Conservation (phyloP, 2,329 filamentous ascomycete species). For the Niveomyces coronatus region DNA sequence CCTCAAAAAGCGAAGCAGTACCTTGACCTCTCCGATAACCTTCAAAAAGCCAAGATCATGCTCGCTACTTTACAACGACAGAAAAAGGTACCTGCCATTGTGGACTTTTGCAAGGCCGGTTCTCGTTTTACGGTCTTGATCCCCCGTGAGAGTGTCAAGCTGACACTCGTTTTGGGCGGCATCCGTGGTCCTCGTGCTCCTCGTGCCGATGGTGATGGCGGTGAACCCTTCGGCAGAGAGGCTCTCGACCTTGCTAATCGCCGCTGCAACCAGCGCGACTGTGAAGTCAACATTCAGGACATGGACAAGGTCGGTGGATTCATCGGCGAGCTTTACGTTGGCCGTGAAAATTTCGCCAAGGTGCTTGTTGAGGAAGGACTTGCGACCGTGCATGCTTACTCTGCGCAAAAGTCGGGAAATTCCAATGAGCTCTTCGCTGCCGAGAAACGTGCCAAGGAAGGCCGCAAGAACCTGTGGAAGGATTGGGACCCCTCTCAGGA, state of each 20-base stretch:
- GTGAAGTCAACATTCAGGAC: slow-evolving; percentile 89
- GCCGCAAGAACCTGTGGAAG: slow-evolving; percentile 79
- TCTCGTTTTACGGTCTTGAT: slow-evolving; percentile 88
- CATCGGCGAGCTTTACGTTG: slow-evolving; percentile 88
- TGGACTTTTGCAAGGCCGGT: slow-evolving; percentile 97
- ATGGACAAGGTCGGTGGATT: slow-evolving; percentile 96
- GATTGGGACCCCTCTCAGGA: slow-evolving; percentile 91
- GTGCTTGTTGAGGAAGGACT: slow-evolving; percentile 86
- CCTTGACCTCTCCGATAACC: slow-evolving; percentile 80
- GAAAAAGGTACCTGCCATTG: slow-evolving; percentile 83
- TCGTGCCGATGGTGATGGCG: slow-evolving; percentile 61
- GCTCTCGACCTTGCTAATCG: slow-evolving; percentile 84
- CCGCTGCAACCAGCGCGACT: slow-evolving; percentile 85
- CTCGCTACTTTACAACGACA: slow-evolving; percentile 79
- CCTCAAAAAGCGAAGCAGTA: slow-evolving; percentile 72
- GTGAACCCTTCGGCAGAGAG: slow-evolving; percentile 91
- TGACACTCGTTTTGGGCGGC: slow-evolving; percentile 88
- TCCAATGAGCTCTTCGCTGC: slow-evolving; percentile 78
- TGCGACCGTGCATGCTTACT: slow-evolving; percentile 86
- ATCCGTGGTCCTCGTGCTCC: slow-evolving; percentile 86
- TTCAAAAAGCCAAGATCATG: slow-evolving; percentile 94
- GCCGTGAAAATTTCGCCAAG: slow-evolving; percentile 93
- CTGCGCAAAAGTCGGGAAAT: slow-evolving; percentile 90
- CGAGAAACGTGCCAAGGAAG: slow-evolving; percentile 83
- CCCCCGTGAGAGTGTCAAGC: slow-evolving; percentile 84